Conservation (phyloP, 2,329 filamentous ascomycete genomes). For the Penicillium sp. region DNA sequence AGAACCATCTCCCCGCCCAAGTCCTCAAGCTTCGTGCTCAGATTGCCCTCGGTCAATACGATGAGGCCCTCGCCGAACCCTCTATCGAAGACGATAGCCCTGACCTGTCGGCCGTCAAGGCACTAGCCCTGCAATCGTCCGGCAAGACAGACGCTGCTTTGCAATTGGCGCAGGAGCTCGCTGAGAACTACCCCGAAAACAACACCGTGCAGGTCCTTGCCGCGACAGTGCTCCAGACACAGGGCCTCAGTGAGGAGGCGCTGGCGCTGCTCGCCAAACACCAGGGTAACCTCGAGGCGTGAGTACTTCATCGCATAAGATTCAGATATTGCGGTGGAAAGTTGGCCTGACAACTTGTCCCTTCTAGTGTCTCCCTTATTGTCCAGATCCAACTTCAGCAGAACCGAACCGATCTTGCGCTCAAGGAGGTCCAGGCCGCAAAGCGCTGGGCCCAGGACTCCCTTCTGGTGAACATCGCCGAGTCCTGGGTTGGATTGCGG, state of each 20-base stretch:
- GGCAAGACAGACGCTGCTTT: slow-evolving; percentile 66
- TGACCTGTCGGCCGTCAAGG: slow-evolving; percentile 74
- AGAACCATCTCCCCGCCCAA: slow-evolving; percentile 75
- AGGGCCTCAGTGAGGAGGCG: slow-evolving; percentile 82
- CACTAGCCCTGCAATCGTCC: slow-evolving; percentile 67
- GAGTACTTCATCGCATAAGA: slow-evolving; percentile 40
- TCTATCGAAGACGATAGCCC: slow-evolving; percentile 66
- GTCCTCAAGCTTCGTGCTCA: slow-evolving; percentile 79
- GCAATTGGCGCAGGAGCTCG: slow-evolving; percentile 66
- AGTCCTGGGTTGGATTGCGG: slow-evolving; percentile 90
- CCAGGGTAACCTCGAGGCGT: slow-evolving; percentile 79
- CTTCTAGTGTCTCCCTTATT: slow-evolving; percentile 71
- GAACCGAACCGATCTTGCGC: slow-evolving; percentile 84
- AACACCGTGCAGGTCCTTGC: slow-evolving; percentile 76
- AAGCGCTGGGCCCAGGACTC: slow-evolving; percentile 95
- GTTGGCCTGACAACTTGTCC: slow-evolving; percentile 10
- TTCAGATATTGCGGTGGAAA: neutral
- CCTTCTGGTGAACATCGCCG: slow-evolving; percentile 87
- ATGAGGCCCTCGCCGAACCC: slow-evolving; percentile 69
- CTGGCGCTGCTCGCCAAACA: slow-evolving; percentile 77
- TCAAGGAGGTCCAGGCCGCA: slow-evolving; percentile 84
- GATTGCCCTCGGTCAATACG: slow-evolving; percentile 76
- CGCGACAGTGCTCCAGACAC: slow-evolving; percentile 78
- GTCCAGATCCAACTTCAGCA: slow-evolving; percentile 90
- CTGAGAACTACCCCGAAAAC: slow-evolving; percentile 69